Conservation (phyloP, 1,139 yeast species). For the Debaryomycetaceae sp. region DNA sequence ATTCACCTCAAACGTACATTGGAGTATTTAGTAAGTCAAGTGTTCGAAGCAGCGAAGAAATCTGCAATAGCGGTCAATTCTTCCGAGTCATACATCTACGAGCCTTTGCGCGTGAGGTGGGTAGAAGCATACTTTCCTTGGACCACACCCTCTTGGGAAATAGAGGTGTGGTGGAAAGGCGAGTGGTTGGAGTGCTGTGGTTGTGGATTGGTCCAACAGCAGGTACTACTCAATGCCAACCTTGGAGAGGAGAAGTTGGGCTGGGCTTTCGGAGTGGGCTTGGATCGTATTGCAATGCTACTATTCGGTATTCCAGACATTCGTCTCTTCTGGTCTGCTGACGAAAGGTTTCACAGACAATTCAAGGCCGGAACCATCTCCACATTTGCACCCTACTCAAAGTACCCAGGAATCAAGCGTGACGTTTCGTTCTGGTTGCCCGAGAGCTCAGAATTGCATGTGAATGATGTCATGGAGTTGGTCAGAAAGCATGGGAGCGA, state of each 20-base stretch:
- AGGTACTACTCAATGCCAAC: slow-evolving; percentile 72
- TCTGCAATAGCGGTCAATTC: slow-evolving; percentile 69
- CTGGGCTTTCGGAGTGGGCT: slow-evolving; percentile 98
- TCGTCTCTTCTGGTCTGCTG: slow-evolving; percentile 86
- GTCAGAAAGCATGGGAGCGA: slow-evolving; percentile 85
- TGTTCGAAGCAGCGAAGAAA: slow-evolving; percentile 69
- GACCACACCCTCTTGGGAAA: slow-evolving; percentile 98
- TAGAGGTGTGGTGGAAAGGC: slow-evolving; percentile 98
- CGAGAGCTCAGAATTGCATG: slow-evolving; percentile 49
- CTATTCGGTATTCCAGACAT: slow-evolving; percentile 94
- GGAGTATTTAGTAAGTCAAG: slow-evolving; percentile 78
- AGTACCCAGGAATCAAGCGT: slow-evolving; percentile 81
- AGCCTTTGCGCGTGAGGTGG: slow-evolving; percentile 89
- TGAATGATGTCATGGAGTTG: slow-evolving; percentile 90
- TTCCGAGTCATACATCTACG: slow-evolving; percentile 57
- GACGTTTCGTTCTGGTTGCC: slow-evolving; percentile 94
- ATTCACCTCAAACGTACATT: slow-evolving; percentile 81
- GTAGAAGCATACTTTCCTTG: slow-evolving; percentile 95
- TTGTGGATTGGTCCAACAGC: slow-evolving; percentile 84
- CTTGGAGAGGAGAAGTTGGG: slow-evolving; percentile 62
- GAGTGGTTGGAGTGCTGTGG: slow-evolving; percentile 99
- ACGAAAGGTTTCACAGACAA: slow-evolving; percentile 73
- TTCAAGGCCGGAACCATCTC: slow-evolving; percentile 62
- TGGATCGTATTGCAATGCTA: slow-evolving; percentile 94
- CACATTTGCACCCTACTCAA: slow-evolving; percentile 84